Evolutionary conservation across 495 filamentous ascomycete genomes (phyloP), one percentile per base, ranked within the genome.

Genomic region (Talaromyces liani): DNA sequence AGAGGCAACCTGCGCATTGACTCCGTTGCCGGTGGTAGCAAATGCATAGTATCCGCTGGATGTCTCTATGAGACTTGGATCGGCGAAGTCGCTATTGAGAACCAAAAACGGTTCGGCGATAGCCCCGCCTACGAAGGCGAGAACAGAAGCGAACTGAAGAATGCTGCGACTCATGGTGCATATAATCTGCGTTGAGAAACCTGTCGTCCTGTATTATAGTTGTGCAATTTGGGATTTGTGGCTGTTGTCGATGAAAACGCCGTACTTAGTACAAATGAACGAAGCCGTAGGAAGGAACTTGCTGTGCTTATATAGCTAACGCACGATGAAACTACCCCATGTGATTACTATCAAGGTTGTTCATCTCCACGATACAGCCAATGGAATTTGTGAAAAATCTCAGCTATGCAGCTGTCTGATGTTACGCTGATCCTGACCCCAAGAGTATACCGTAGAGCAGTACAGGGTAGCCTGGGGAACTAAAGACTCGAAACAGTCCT

Each of bases 1-100:
- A 4, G 67, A 73, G 14, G 73, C 74, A 34, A 65, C 63, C 39
- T 67, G 71, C 18, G 51, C 60, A 8, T 71, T 66, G 9, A 62
- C 60, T 5, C 60, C 60, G 27, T 62, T 62, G 47, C 60, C 60
- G 34, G 73, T 73, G 7, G 75, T 77, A 1, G 65, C 74, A 63
- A 68, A 75, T 4, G 75, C 72, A 66, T 70, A 75, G 70, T 72
- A 74, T 10, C 70, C 73, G 4, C 67, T 70, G 60, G 74, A 71
- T 57, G 69, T 64, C n/a, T 72, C 56, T 31, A 74, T 51, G 9
- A 75, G 67, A n/a, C 71, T 72, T 0, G 75, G 75, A 58, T 77
- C 74, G 3, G 75, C 70, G 63, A 78, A 78, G 58, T 78, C 60
- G 41, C 22, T 54, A 34, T 62, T 41, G 25, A 62, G 41, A 16